Percentiles rank a stretch among this genome's conserved stretches.
phyloP scores from a whole-genome alignment of 2,329 filamentous ascomycete genomes.

The Nemania abortiva region DNA sequence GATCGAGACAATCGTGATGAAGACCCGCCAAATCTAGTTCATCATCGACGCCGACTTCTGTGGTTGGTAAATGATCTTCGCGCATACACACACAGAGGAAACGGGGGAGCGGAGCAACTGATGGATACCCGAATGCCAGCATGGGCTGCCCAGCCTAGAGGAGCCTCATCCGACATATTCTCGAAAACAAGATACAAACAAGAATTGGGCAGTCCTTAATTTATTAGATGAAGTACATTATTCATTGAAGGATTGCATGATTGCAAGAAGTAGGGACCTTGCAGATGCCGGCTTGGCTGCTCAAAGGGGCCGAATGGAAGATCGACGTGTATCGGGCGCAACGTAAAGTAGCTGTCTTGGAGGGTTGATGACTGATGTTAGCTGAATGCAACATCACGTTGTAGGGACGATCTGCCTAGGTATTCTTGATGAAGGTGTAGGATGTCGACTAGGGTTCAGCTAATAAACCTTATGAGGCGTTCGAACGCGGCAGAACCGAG shows the following conservation, averaged over 20 bases:
- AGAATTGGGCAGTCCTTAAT: not conserved
- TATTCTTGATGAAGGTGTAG: conserved; percentile 6
- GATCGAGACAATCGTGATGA: not conserved
- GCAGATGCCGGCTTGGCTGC: conserved; percentile 31
- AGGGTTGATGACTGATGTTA: conserved; percentile 13
- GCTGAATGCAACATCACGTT: conserved; percentile 20
- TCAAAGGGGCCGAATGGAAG: not conserved
- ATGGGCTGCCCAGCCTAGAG: not conserved
- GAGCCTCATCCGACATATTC: not conserved
- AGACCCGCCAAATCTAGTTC: conserved; percentile 3
- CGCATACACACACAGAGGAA: not conserved
- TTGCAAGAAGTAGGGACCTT: conserved; percentile 30
- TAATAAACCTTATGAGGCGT: conserved; percentile 9
- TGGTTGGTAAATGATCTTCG: not conserved
- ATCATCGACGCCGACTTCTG: not conserved
- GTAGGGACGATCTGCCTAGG: conserved; percentile 5
- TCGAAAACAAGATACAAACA: not conserved
- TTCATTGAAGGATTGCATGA: not conserved
- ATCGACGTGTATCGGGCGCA: conserved; percentile 11
- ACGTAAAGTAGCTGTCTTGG: conserved; percentile 15
- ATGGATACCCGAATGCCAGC: not conserved
- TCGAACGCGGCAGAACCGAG: conserved; percentile 18
- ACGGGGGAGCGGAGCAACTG: not conserved
- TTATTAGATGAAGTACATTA: not conserved
- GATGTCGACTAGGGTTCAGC: conserved; percentile 17